Percentiles rank a stretch among this genome's conserved stretches.
Conservation (phyloP, 2,329 filamentous ascomycete species). For the Knoxdaviesia proteae region DNA sequence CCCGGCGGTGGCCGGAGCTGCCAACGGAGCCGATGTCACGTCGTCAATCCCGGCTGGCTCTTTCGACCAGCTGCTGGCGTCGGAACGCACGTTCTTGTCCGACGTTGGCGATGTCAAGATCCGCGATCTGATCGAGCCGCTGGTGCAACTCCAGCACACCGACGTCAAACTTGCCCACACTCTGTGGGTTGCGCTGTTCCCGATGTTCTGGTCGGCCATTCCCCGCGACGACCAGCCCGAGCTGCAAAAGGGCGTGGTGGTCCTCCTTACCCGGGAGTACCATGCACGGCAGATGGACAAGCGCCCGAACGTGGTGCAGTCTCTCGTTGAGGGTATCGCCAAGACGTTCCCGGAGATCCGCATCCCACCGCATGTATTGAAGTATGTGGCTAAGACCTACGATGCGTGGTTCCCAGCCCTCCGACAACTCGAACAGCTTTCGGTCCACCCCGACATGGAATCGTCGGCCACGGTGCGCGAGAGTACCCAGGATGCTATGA, state of each 20-base stretch:
- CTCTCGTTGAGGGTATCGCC: slow-evolving; percentile 70
- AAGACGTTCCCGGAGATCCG: slow-evolving; percentile 74
- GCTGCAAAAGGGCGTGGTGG: slow-evolving; percentile 77
- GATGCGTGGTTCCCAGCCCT: slow-evolving; percentile 95
- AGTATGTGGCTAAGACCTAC: slow-evolving; percentile 83
- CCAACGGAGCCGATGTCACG: slow-evolving; percentile 9
- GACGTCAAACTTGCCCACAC: slow-evolving; percentile 66
- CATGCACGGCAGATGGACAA: slow-evolving; percentile 87
- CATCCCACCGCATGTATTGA: slow-evolving; percentile 86
- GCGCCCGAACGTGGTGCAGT: slow-evolving; percentile 86
- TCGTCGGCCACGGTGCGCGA: slow-evolving; percentile 59
- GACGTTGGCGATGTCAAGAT: slow-evolving; percentile 74
- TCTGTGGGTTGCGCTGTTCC: slow-evolving; percentile 81
- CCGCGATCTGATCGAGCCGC: slow-evolving; percentile 72
- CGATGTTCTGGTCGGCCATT: slow-evolving; percentile 80
- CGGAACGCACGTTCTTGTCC: slow-evolving; percentile 62
- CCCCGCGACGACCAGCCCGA: slow-evolving; percentile 75
- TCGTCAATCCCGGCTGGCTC: too few species aligned
- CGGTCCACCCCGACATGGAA: slow-evolving; percentile 66
- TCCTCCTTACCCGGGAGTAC: slow-evolving; percentile 81
- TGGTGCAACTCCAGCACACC: slow-evolving; percentile 80
- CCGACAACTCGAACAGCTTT: slow-evolving; percentile 73
- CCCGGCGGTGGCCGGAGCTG: slow-evolving; percentile 58
- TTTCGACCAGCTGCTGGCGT: slow-evolving; percentile 57
- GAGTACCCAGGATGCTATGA: slow-evolving; percentile 87